A percentile compares a stretch with the other conserved stretches of the same genome.
phyloP scores from a whole-genome alignment of 2,329 filamentous ascomycete species.

The Nemania abortiva region DNA sequence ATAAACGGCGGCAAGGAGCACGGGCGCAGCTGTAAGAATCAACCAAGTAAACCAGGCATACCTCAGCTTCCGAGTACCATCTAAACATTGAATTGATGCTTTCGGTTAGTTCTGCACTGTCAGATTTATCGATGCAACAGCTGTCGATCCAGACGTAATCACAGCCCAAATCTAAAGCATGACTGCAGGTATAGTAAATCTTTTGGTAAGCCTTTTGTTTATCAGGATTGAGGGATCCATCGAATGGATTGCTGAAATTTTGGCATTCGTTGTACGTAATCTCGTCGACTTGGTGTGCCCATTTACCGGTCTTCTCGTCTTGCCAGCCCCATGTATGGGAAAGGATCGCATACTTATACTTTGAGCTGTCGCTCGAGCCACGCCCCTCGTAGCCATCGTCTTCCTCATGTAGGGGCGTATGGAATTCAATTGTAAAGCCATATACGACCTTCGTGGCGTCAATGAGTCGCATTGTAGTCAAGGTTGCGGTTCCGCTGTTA shows the following conservation, averaged over 20 bases:
- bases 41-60: constrained; percentile 14
- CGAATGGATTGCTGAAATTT: not conserved
- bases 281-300: not conserved
- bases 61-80: constrained; percentile 18
- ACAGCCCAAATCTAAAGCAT: not conserved
- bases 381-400: not conserved
- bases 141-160: too few species aligned
- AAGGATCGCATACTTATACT: constrained; percentile 16
- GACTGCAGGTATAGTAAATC: not conserved
- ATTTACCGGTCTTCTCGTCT: not conserved
- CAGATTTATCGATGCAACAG: too few species aligned
- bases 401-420: not conserved
- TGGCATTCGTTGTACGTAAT: not conserved
- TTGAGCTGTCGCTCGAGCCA: not conserved
- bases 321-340: constrained; percentile 8
- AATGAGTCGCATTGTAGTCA: constrained; percentile 8
- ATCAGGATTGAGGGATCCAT: not conserved
- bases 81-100: constrained; percentile 10
- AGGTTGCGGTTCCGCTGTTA: not conserved
- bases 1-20: not conserved
- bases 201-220: constrained; percentile 8
- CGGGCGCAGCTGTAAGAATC: not conserved
- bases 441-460: not conserved
- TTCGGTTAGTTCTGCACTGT: not conserved
- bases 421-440: constrained; percentile 9